Conservation (phyloP, 805 yeast species). For the Candida bentonensis region DNA sequence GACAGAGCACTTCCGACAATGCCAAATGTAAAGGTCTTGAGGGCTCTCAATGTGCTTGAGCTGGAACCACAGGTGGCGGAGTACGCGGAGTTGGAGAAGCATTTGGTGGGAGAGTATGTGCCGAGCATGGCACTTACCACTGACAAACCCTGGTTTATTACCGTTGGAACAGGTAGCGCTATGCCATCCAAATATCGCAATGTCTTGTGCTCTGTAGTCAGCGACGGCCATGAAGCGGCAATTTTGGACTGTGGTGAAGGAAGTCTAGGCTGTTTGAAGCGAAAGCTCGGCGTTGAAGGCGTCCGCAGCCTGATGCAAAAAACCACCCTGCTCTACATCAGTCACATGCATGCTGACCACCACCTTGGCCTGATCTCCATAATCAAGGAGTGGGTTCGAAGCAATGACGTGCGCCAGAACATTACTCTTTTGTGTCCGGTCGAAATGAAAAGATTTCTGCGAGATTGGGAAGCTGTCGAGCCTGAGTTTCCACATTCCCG, state of each 20-base stretch:
- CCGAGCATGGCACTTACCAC: not conserved
- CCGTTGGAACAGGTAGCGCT: conserved; percentile 90
- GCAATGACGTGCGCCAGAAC: conserved; percentile 9
- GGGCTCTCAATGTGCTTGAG: not conserved
- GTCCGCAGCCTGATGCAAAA: conserved; percentile 38
- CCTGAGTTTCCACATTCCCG: conserved; percentile 14
- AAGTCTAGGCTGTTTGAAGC: conserved; percentile 55
- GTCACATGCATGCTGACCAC: conserved; percentile 96
- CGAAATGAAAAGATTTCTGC: conserved; percentile 51
- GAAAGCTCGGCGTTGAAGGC: conserved; percentile 42
- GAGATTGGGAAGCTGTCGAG: conserved; percentile 41
- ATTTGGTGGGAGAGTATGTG: conserved; percentile 19
- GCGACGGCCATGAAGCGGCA: conserved; percentile 30
- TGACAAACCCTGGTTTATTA: conserved; percentile 38
- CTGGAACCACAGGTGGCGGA: not conserved
- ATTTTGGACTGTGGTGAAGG: conserved; percentile 94
- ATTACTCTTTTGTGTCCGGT: conserved; percentile 62
- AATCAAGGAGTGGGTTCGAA: conserved; percentile 45
- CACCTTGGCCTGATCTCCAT: conserved; percentile 72
- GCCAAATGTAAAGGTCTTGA: not conserved
- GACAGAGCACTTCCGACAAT: conserved; percentile 6
- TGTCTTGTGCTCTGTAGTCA: conserved; percentile 65
- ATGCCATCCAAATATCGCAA: conserved; percentile 75
- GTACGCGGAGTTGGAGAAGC: not conserved
- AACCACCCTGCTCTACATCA: conserved; percentile 50